Conservation (phyloP, 2,329 filamentous ascomycete species). For the Lasiodiplodia gonubiensis region DNA sequence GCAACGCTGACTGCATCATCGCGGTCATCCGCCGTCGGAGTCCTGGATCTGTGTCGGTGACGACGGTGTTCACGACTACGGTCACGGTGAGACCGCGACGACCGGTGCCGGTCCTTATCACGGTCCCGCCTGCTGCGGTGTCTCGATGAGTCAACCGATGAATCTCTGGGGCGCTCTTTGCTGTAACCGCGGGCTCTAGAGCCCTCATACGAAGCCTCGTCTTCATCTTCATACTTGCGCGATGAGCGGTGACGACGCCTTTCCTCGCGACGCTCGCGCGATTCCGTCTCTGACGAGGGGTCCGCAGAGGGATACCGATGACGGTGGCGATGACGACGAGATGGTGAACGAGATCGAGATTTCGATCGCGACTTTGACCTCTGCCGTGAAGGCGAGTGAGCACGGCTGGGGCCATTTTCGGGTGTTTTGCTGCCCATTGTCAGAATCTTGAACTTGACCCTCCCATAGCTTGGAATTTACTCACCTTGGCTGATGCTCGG, state of each 20-base stretch:
- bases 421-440: constrained; percentile 38
- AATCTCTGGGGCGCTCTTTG: constrained; percentile 66
- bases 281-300: constrained; percentile 38
- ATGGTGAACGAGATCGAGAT: constrained; percentile 43
- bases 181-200: constrained; percentile 40
- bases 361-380: constrained; percentile 39
- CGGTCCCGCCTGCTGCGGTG: constrained; percentile 61
- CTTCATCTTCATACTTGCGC: constrained; percentile 43
- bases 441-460: background rate
- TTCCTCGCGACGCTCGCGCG: constrained; percentile 46
- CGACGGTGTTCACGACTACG: constrained; percentile 53
- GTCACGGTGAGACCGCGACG: constrained; percentile 54
- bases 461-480: background rate
- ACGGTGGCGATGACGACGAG: constrained; percentile 55
- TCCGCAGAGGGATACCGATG: constrained; percentile 61
- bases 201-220: constrained; percentile 52
- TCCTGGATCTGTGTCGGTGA: constrained; percentile 49
- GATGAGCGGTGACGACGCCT: constrained; percentile 57
- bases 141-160: constrained; percentile 59
- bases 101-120: constrained; percentile 48
- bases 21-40: constrained; percentile 38
- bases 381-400: constrained; percentile 41
- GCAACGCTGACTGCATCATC: constrained; percentile 40
- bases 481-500: constrained; percentile 19
- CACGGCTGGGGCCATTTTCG: constrained; percentile 46